Percentiles rank a stretch among this genome's conserved stretches.
These are phyloP conservation scores for Oenanthe sinensis DNA, from an alignment of 129 eudicot species.

Conservation along the genomic window DNA sequence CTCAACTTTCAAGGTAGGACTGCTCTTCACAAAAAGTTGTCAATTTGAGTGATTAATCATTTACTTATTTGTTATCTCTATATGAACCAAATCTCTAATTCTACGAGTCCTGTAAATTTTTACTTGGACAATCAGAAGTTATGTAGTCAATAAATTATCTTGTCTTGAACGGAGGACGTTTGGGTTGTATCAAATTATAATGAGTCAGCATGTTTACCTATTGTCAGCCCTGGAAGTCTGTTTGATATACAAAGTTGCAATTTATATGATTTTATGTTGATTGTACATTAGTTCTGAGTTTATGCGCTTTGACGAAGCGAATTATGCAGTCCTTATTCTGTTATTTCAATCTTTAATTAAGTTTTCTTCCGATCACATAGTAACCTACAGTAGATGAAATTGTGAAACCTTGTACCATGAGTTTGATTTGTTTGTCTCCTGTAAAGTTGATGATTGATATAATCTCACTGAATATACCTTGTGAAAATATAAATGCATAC, in stretches of 20 bases:
- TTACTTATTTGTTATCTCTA: not conserved
- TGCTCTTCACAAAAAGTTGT: not conserved
- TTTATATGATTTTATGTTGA: not conserved
- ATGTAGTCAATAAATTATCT: not conserved
- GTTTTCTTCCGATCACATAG: not conserved
- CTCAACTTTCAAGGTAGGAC: constrained; percentile 63
- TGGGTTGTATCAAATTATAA: not conserved
- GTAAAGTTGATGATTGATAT: not conserved
- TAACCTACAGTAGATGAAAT: not conserved
- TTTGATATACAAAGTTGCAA: not conserved
- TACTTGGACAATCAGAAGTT: not conserved
- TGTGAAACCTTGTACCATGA: not conserved
- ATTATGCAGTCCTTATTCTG: not conserved
- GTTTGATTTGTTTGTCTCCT: not conserved
- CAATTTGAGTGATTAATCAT: not conserved
- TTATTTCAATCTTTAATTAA: not conserved
- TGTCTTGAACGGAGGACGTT: not conserved
- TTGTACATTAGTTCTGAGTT: not conserved
- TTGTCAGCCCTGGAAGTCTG: not conserved
- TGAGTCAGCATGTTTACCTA: not conserved
- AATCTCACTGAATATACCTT: not conserved
- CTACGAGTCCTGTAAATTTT: not conserved
- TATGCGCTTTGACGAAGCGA: not conserved
- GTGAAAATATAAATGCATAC: no score
- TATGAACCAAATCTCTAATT: not conserved